Conservation (phyloP, 805 yeast genomes). For the Candida adriatica region DNA sequence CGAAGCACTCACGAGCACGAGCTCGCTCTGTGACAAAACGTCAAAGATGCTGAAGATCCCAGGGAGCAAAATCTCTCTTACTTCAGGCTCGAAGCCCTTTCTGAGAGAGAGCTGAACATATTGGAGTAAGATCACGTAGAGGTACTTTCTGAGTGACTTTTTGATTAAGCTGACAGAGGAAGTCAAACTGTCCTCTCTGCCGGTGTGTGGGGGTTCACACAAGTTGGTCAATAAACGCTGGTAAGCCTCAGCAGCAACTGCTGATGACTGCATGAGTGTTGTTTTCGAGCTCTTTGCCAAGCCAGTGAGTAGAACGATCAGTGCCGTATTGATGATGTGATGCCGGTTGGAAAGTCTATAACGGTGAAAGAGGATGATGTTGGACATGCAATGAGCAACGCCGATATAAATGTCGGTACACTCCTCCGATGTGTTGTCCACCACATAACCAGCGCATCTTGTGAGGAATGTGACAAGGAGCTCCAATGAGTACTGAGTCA, state of each 20-base stretch:
- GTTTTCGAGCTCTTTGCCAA: conserved; percentile 28
- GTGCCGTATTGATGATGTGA: conserved; percentile 49
- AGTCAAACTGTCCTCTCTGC: conserved; percentile 34
- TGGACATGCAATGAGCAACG: conserved; percentile 47
- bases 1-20: conserved; percentile 52
- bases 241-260: conserved; percentile 38
- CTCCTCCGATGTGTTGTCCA: neutral
- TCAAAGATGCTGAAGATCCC: conserved; percentile 64
- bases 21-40: conserved; percentile 59
- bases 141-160: conserved; percentile 53
- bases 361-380: conserved; percentile 60
- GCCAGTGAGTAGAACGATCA: conserved; percentile 44
- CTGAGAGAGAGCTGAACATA: conserved; percentile 50
- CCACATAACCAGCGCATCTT: conserved; percentile 15
- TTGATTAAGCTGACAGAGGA: conserved; percentile 52
- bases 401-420: conserved; percentile 19
- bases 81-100: conserved; percentile 37
- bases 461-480: conserved; percentile 36
- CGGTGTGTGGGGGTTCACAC: conserved; percentile 57
- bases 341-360: conserved; percentile 64
- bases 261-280: conserved; percentile 14
- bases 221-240: conserved; percentile 56
- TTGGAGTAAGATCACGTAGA: conserved; percentile 51
- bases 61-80: conserved; percentile 42
- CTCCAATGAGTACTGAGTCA: conserved; percentile 65